Evolutionary conservation across 108 stramenopile genomes (phyloP), one percentile per base, ranked within the genome.

Genomic region (Cyclotella sp.): DNA sequence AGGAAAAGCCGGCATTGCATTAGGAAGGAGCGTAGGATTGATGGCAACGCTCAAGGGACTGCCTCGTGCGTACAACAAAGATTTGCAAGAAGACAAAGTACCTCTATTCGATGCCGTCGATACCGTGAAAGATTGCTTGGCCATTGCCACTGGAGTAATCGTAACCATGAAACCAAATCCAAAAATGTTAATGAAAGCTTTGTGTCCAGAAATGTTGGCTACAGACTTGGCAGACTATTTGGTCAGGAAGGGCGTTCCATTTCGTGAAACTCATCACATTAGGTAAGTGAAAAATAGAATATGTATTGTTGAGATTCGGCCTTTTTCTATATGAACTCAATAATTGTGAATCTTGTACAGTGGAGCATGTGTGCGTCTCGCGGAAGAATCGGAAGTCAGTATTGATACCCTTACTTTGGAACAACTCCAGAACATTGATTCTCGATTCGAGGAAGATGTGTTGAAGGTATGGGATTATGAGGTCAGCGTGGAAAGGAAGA

Each of bases 201-300:
- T 99, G 30, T 94, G 95, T 73, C 97, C 97, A 24, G 99, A 98
- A 78, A 99, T 99, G 99, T 82, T 99, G 52, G 99, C 99, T 29
- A 99, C 99, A 0, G 99, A 99, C 77, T 87, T 99, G 63, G 99
- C 99, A 0, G 99, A 99, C 77, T 98, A 99, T 76, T 92, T 99
- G 72, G 99, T 99, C 5, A 89, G 98, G 62, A 98, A 97, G 89
- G 95, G 97, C 41, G 97, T 99, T 18, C 99, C 99, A 44, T 99
- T 99, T 90, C 96, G 99, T 60, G 98, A 99, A 85, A 99, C 98
- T 21, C 99, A 99, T 86, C 99, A 99, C 93, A 98, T 99, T 63
- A 90, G 84, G 86, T 87, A 76, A 57, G 83, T 43, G n/a, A 7
- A n/a, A n/a, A 41, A 64, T 44, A 30, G 21, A 41, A 13, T n/a